Evolutionary conservation across 208 protist species (phyloP), one percentile per base, ranked within the genome.

Genomic region (Crithidia mellificae): DNA sequence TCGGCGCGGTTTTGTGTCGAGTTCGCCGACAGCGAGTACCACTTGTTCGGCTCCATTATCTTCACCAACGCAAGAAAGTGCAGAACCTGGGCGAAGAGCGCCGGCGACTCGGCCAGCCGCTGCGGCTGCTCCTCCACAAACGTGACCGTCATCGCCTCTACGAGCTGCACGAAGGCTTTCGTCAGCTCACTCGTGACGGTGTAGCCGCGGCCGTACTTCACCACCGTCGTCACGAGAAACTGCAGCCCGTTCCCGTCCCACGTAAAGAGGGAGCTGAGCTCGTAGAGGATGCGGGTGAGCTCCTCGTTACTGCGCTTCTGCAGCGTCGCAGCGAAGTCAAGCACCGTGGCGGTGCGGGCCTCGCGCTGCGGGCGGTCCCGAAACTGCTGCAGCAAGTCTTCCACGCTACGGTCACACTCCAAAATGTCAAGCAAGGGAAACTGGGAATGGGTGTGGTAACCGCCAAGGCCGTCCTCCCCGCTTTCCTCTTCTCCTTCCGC

Each of bases 1-100:
- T 96, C 87, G 6, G 85, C 85, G 19, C 90, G 78, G 63, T 96
- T 96, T 19, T 79, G 81, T 43, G 77, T 76, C 2, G 77, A 59
- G 68, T 88, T 90, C 6, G 77, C 52, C 36, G 84, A 86, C 36
- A 61, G 66, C 9, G 86, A 81, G 72, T 84, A 94, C 88, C 91
- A 96, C 73, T 77, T 80, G 70, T 96, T 94, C 25, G 91, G 91
- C 77, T 93, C 81, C 57, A 93, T 83, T 1, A 96, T 59, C 63
- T 92, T 92, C 20, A 93, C 83, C 0, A 92, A 72, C 0, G 91
- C 86, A 25, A 96, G 75, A 61, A 96, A 96, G 67, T 93, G 83
- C 4, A 94, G 67, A 25, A 96, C 78, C 55, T 92, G 83, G 3
- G 81, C 74, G 7, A 80, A 71, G 47, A 96, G 61, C 12, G 59